Evolutionary conservation across 139 green algal genomes (phyloP), one percentile per base, ranked within the genome.

Genomic region (Axilococcus clingmanii): DNA sequence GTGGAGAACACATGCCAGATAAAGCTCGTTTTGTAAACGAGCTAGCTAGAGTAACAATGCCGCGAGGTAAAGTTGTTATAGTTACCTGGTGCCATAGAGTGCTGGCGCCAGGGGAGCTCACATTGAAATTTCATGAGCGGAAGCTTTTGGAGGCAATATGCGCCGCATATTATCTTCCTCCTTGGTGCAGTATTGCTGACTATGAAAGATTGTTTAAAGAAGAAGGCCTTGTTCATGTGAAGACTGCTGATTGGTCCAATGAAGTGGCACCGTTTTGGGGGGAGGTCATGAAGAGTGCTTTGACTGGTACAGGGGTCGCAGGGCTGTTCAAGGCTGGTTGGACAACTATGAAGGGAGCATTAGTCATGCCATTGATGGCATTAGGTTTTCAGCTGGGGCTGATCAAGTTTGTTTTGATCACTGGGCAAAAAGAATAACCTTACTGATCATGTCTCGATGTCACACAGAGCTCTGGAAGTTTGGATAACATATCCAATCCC

Each of bases 381-480:
- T 55, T 78, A 36, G 92, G 92, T 19, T 94, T 89, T 61, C 58
- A 58, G 7, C 78, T 72, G 36, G 91, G 91, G 9, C 68, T 89
- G n/a, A 85, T 99, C 57, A 94, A 96, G 67, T 98, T 98, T 65
- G 78, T 81, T 38, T 48, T 97, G 7, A 94, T 98, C 69, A 93
- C 84, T 0, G 88, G 59, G 0, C 47, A 25, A 15, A 97, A 97
- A 71, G 3, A 33, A 9, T 29, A 29, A 48, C n/a, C n/a, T n/a
- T n/a, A n/a, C n/a, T n/a, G n/a, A n/a, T n/a, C n/a, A n/a, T n/a
- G n/a, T n/a, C n/a, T n/a, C n/a, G n/a, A n/a, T n/a, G n/a, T n/a
- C n/a, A n/a, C n/a, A n/a, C n/a, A n/a, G n/a, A n/a, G n/a, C n/a
- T n/a, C n/a, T n/a, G n/a, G n/a, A n/a, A n/a, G n/a, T n/a, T n/a